These are phyloP conservation scores for Biancaea sappan DNA, from an alignment of 306 rosid genomes.

Conservation along the genomic window DNA sequence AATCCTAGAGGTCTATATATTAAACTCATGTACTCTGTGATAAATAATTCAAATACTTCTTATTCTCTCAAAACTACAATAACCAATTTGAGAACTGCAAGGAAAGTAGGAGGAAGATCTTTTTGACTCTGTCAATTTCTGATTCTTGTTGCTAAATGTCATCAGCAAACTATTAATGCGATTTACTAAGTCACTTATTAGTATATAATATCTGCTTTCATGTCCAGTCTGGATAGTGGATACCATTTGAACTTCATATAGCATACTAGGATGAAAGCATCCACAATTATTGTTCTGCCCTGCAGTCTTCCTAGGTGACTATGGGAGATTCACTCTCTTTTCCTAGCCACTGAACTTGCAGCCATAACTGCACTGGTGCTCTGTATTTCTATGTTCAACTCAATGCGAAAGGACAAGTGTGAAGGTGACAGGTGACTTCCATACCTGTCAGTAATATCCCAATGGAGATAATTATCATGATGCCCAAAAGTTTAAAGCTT, in stretches of 20 bases:
- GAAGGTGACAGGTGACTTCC: constrained; percentile 16
- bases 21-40: too few relatives aligned
- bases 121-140: constrained; percentile 17
- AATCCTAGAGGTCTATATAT: too few relatives aligned
- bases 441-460: constrained; percentile 95
- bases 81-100: constrained; percentile 18
- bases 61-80: too few relatives aligned
- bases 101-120: constrained; percentile 16
- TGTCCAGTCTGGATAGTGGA: neutral
- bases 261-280: constrained; percentile 22
- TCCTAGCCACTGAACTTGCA: neutral
- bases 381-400: constrained; percentile 20
- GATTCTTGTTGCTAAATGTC: neutral
- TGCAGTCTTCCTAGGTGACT: neutral
- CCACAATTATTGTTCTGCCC: neutral
- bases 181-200: constrained; percentile 2
- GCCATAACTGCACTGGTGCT: constrained; percentile 10
- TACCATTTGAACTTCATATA: constrained; percentile 1
- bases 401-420: neutral
- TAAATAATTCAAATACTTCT: too few relatives aligned
- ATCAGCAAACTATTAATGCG: constrained; percentile 5
- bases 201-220: constrained; percentile 11
- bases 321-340: neutral
- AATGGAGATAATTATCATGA: constrained; percentile 72
- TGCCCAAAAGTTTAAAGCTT: constrained; percentile 83